Evolutionary conservation across 2,329 filamentous ascomycete genomes (phyloP), one percentile per base, ranked within the genome.

Genomic region (Atkinsonella hypoxylon): DNA sequence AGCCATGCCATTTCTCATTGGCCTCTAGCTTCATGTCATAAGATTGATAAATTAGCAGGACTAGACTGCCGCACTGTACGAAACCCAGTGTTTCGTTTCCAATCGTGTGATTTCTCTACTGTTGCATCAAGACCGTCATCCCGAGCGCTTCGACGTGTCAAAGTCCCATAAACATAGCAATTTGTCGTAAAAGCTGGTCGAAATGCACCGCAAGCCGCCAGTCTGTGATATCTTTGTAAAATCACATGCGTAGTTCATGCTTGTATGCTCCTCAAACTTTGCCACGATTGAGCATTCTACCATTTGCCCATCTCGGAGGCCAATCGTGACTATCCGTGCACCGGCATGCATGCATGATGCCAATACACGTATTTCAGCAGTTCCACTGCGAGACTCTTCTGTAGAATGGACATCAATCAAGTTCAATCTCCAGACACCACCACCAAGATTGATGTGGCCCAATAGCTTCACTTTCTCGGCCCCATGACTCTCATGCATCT

Each of bases 321-420:
- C 53, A 17, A 80, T 59, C 39, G 73, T 68, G 7, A 85, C 60
- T n/a, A 97, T 68, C 49, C 83, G 78, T 10, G 81, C 76, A 0
- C 93, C 93, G 2, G 86, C 88, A 70, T 96, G 86, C 91, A 97
- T 97, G 62, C 93, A 96, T 44, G 89, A 95, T 15, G 84, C 90
- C 40, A 96, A 70, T n/a, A 94, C 68, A 43, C 74, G 63, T 30
- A 68, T 52, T 45, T 63, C 62, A 55, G 61, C 63, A 10, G 43
- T 53, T 50, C 62, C 66, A 5, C 45, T 54, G n/a, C 48, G 56
- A 17, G 53, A 53, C 17, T 52, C 44, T 18, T 55, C 58, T 17
- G 47, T 13, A 30, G 30, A 31, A 17, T 15, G n/a, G 31, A 63
- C 48, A 2, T 65, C 61, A 10, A 89, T 67, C 39, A 85, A 58